Base-by-base conservation (phyloP, 805 yeast genomes). In the Schizosaccharomyces osmophilus region DNA sequence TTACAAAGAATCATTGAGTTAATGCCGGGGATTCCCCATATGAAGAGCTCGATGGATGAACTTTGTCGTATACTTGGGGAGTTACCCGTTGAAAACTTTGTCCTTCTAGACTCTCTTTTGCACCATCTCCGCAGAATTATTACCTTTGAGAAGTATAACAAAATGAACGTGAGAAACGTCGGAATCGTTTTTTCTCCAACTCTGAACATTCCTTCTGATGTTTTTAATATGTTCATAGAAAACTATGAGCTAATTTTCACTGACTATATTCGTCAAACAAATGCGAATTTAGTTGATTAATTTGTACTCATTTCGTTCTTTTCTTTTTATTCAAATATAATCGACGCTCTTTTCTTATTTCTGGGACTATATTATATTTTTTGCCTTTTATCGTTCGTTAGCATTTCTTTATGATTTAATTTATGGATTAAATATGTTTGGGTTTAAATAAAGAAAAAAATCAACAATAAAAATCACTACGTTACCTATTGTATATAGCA, bases 111-210 rank as follows among this genome's bases (percentile, higher is more conserved):
- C 64, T 81, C 79, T 9, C 71, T 89, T n/a, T 81, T 87, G 69
- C 79, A 78, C 62, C 81, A 85, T 65, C 73, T 90, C 69, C 73
- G 78, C 31, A 78, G 80, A 63, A 85, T 89, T 57, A 77, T 83
- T 59, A 75, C 78, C 55, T 78, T 82, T 66, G 77, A 76, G 63
- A 78, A 78, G 15, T 71, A 74, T 63, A 90, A 89, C 73, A 82
- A 87, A 71, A 90, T 90, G 98, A 84, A 83, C 63, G 72, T 85
- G 63, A 76, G 85, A 65, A 90, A 93, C 67, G 66, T 82, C 61
- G 82, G 87, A 67, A 85, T 85, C 68, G 93, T 85, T 4, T 85
- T 85, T 68, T 84, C 87, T 4, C 93, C 94, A 2, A 85, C 95
- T 0, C 74, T 85, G 65, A 82, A 82, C 64, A 74, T 86, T 59